These are phyloP conservation scores for Dunaliella primolecta DNA, from an alignment of 139 green algal genomes.

Conservation along the genomic window DNA sequence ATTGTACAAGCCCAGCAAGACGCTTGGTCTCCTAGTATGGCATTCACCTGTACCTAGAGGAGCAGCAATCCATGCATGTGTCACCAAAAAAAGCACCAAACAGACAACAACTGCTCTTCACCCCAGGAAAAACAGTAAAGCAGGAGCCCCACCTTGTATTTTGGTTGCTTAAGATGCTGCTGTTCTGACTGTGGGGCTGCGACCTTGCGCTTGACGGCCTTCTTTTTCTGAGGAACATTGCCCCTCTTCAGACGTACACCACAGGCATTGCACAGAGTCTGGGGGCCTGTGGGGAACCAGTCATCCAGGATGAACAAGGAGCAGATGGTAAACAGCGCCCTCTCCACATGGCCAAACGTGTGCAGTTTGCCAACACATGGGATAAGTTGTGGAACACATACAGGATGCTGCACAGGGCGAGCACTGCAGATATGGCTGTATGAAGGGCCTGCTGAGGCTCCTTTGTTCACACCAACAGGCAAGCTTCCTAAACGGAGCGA, in stretches of 20 bases:
- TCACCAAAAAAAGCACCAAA: too few species aligned
- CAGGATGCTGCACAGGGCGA: neutral
- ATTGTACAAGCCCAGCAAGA: too few species aligned
- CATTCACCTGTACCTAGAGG: too few species aligned
- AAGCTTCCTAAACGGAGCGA: too few species aligned
- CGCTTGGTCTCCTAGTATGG: too few species aligned
- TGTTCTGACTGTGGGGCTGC: neutral
- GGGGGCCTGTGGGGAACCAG: slow-evolving; percentile 23
- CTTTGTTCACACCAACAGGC: neutral
- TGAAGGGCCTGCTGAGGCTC: neutral
- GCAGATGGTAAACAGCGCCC: too few species aligned
- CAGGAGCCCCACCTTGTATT: neutral
- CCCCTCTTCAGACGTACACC: slow-evolving; percentile 42
- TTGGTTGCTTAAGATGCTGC: neutral
- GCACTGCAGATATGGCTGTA: neutral
- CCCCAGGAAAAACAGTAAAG: too few species aligned
- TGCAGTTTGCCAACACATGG: neutral
- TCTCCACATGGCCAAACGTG: neutral
- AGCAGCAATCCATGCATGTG: too few species aligned
- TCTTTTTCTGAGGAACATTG: neutral
- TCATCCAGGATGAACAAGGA: neutral
- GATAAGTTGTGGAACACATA: too few species aligned
- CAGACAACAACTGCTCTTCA: too few species aligned
- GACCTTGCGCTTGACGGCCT: neutral
- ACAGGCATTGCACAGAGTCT: slow-evolving; percentile 51